Conservation (phyloP, 768 basidiomycete species). For the Chalciporus chontae region DNA sequence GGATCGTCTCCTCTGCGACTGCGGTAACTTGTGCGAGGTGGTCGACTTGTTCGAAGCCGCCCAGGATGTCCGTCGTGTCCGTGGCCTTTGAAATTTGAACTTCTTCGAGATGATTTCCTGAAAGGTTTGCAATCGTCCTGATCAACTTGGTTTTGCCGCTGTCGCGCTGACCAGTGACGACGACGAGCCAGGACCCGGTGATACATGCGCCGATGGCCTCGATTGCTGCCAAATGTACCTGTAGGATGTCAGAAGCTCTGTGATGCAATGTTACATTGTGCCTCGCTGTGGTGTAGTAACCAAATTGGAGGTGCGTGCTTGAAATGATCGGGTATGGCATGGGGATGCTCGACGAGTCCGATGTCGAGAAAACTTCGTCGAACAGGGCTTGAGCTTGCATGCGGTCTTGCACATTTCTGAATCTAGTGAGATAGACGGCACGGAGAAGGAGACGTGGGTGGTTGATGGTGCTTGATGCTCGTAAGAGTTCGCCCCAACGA, state of each 20-base stretch:
- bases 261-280: conserved; percentile 27
- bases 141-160: conserved; percentile 81
- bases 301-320: conserved; percentile 56
- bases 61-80: conserved; percentile 91
- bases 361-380: conserved; percentile 43
- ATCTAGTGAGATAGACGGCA: conserved; percentile 80
- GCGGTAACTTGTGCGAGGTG: conserved; percentile 34
- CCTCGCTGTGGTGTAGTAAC: conserved; percentile 48
- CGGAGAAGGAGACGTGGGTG: conserved; percentile 65
- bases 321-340: conserved; percentile 37
- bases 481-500: conserved; percentile 73
- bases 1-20: conserved; percentile 40
- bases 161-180: conserved; percentile 70
- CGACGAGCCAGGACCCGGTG: conserved; percentile 81
- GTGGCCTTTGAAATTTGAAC: conserved; percentile 81
- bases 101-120: conserved; percentile 67
- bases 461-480: conserved; percentile 24
- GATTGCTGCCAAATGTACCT: conserved; percentile 58
- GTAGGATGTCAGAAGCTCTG: conserved; percentile 52
- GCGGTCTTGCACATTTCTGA: conserved; percentile 73
- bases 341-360: conserved; percentile 35
- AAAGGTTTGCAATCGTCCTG: conserved; percentile 62
- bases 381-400: conserved; percentile 49
- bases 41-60: conserved; percentile 93
- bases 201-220: conserved; percentile 77